Evolutionary conservation across 768 basidiomycete genomes (phyloP).

Genomic region (Austroboletus eburneus): DNA sequence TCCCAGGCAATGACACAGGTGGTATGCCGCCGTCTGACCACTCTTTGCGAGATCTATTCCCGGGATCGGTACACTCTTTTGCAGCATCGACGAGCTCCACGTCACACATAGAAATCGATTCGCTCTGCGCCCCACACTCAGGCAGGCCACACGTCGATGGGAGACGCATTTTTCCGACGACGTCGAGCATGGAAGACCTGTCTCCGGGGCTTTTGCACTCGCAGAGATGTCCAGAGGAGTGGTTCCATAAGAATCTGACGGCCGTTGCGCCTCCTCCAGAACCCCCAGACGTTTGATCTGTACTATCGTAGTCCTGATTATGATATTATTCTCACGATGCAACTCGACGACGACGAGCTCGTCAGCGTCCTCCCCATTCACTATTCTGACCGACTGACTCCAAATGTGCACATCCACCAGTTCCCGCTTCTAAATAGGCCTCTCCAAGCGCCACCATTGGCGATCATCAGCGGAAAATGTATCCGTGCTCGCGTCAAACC

Average conservation of each 20-base stretch:
- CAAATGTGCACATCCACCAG: slow-evolving; percentile 74
- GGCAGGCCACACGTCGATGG: too few relatives aligned
- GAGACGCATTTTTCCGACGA: background rate
- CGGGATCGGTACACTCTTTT: slow-evolving; percentile 8
- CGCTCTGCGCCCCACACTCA: background rate
- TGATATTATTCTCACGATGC: slow-evolving; percentile 26
- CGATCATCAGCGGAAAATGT: slow-evolving; percentile 65
- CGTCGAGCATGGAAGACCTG: slow-evolving; percentile 7
- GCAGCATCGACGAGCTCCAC: slow-evolving; percentile 11
- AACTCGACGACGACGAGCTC: slow-evolving; percentile 49
- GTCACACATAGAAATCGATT: slow-evolving; percentile 12
- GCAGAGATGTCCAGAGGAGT: slow-evolving; percentile 1
- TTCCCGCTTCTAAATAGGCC: slow-evolving; percentile 74
- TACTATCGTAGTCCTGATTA: too few relatives aligned
- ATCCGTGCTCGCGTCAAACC: slow-evolving; percentile 74
- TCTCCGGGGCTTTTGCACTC: background rate
- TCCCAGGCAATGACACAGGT: too few relatives aligned
- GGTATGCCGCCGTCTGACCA: too few relatives aligned
- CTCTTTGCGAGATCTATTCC: slow-evolving; percentile 8
- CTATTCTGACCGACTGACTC: slow-evolving; percentile 55
- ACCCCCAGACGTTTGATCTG: background rate
- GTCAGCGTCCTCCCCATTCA: slow-evolving; percentile 69
- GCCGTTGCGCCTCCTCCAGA: slow-evolving; percentile 2
- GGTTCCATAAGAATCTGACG: slow-evolving; percentile 6
- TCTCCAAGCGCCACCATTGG: slow-evolving; percentile 73